A percentile compares a stretch with the other conserved stretches of the same genome.
Evolutionary conservation across 2,329 filamentous ascomycete genomes (phyloP).

Genomic region (Scytalidium lignicola): DNA sequence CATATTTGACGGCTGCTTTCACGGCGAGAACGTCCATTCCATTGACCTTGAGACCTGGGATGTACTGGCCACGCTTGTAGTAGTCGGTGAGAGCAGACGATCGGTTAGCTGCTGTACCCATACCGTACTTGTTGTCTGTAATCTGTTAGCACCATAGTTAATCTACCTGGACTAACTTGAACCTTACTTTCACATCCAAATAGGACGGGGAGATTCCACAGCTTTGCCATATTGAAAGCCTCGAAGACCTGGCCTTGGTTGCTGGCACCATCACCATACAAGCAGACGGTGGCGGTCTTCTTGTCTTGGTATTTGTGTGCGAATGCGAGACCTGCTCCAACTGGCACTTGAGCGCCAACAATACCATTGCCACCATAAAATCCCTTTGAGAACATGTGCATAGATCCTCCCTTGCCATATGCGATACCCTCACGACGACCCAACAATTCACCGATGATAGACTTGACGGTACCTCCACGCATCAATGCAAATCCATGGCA

Average conservation of each 20-base stretch:
- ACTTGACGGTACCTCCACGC: slow-evolving; percentile 85
- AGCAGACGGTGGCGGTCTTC: slow-evolving; percentile 79
- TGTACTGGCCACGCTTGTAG: slow-evolving; percentile 99
- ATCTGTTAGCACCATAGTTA: slow-evolving; percentile 22
- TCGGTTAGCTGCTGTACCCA: slow-evolving; percentile 94
- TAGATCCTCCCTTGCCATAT: slow-evolving; percentile 97
- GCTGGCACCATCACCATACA: slow-evolving; percentile 97
- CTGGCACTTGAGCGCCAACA: slow-evolving; percentile 95
- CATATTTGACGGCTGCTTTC: slow-evolving; percentile 92
- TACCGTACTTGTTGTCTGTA: slow-evolving; percentile 99
- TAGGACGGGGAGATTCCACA: slow-evolving; percentile 92
- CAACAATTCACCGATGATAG: slow-evolving; percentile 92
- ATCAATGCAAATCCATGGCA: slow-evolving; percentile 98
- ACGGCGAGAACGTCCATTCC: slow-evolving; percentile 98
- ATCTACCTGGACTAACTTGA: too few species aligned
- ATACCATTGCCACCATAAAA: slow-evolving; percentile 99
- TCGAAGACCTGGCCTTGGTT: slow-evolving; percentile 99
- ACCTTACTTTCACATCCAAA: slow-evolving; percentile 95
- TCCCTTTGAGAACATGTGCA: slow-evolving; percentile 99
- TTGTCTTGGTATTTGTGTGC: slow-evolving; percentile 90
- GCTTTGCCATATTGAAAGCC: slow-evolving; percentile 99
- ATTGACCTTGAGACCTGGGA: slow-evolving; percentile 98
- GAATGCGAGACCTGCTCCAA: slow-evolving; percentile 93
- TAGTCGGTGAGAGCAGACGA: slow-evolving; percentile 97
- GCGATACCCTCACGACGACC: slow-evolving; percentile 94